Conservation (phyloP, 768 basidiomycete genomes). For the Lentinula lateritia region DNA sequence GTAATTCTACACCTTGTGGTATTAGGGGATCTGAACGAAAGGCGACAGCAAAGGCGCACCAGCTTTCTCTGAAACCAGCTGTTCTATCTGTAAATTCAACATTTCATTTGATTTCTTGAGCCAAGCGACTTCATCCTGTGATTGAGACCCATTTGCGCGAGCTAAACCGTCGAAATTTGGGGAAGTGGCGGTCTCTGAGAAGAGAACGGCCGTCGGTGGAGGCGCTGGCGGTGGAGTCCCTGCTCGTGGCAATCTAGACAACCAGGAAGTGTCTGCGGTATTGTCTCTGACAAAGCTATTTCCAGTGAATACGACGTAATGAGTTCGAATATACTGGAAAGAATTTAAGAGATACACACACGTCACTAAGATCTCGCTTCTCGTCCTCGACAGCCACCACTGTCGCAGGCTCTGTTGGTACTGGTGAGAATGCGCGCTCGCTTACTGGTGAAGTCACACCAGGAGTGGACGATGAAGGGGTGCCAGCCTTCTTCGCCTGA, state of each 20-base stretch:
- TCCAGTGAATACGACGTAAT: slow-evolving; percentile 1
- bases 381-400: slow-evolving; percentile 29
- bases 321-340: background rate
- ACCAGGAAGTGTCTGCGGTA: slow-evolving; percentile 47
- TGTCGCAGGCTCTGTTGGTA: slow-evolving; percentile 31
- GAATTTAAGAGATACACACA: slow-evolving; percentile 46
- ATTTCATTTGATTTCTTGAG: slow-evolving; percentile 18
- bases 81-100: slow-evolving; percentile 13
- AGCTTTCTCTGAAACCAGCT: slow-evolving; percentile 12
- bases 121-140: background rate
- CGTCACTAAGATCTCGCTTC: slow-evolving; percentile 51
- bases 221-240: slow-evolving; percentile 27
- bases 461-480: slow-evolving; percentile 21
- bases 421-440: slow-evolving; percentile 50
- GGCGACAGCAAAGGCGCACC: background rate
- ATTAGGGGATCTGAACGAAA: background rate
- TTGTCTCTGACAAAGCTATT: slow-evolving; percentile 39
- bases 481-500: slow-evolving; percentile 60
- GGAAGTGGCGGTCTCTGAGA: slow-evolving; percentile 11
- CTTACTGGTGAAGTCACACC: slow-evolving; percentile 37
- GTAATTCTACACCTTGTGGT: background rate
- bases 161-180: slow-evolving; percentile 8
- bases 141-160: background rate
- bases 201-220: slow-evolving; percentile 8
- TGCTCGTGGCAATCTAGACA: slow-evolving; percentile 50